Evolutionary conservation across 352 stramenopile species (phyloP).

Genomic region (Phytophthora pistaciae): DNA sequence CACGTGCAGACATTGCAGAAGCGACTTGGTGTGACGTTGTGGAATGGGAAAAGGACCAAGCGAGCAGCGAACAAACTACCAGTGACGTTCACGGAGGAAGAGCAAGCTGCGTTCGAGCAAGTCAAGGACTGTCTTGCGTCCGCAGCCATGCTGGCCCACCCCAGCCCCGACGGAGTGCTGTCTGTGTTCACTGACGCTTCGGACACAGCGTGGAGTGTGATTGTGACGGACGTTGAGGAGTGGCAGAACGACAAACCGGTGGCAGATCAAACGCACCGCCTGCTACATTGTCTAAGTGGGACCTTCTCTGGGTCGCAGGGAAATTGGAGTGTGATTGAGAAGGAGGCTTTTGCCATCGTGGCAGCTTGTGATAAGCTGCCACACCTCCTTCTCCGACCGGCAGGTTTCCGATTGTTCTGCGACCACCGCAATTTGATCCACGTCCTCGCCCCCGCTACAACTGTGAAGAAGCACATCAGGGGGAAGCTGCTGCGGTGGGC

Average conservation of each 20-base stretch:
- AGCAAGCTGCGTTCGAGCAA: background rate
- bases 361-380: slow-evolving; percentile 20
- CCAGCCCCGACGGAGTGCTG: slow-evolving; percentile 3
- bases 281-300: background rate
- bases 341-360: slow-evolving; percentile 26
- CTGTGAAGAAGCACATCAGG: background rate
- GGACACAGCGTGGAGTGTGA: background rate
- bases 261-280: slow-evolving; percentile 1
- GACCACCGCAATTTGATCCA: slow-evolving; percentile 11
- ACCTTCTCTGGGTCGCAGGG: slow-evolving; percentile 2
- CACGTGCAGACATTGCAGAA: background rate
- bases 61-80: background rate
- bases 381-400: slow-evolving; percentile 17
- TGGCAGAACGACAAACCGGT: slow-evolving; percentile 1
- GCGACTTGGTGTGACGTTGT: slow-evolving; percentile 3
- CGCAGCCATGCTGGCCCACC: background rate
- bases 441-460: slow-evolving; percentile 5
- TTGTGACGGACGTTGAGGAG: slow-evolving; percentile 1
- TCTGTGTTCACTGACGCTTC: slow-evolving; percentile 5
- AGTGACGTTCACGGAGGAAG: slow-evolving; percentile 4
- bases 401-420: slow-evolving; percentile 11
- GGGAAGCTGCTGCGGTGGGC: background rate
- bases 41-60: slow-evolving; percentile 6
- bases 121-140: background rate
- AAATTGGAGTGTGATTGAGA: slow-evolving; percentile 23